A percentile compares a stretch with the other conserved stretches of the same genome.
Conservation (phyloP, 23 red algal species). For the Gracilaria caudata region DNA sequence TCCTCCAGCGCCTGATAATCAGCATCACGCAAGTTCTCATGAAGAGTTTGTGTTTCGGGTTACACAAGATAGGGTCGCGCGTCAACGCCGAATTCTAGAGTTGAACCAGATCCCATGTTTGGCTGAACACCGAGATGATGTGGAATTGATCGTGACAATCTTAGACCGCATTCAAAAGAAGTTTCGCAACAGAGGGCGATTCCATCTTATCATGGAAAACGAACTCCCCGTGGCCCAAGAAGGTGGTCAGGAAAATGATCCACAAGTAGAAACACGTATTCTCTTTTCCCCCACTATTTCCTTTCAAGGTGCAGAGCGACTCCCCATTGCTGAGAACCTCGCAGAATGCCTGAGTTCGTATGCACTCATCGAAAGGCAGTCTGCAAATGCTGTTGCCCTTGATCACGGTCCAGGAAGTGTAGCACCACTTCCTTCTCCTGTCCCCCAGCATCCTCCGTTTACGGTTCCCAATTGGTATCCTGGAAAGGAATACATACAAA, state of each 20-base stretch:
- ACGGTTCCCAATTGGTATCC: constrained; percentile 24
- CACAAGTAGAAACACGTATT: constrained; percentile 23
- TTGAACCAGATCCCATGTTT: constrained; percentile 13
- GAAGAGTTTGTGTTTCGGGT: constrained; percentile 38
- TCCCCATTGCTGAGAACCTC: constrained; percentile 23
- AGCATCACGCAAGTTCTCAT: not conserved
- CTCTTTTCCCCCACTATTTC: constrained; percentile 47
- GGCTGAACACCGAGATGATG: not conserved
- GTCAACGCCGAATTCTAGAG: constrained; percentile 15
- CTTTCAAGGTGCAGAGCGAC: constrained; percentile 14
- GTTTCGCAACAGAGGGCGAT: constrained; percentile 10
- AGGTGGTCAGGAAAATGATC: not conserved
- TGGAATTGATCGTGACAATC: constrained; percentile 13
- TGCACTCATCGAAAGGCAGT: not conserved
- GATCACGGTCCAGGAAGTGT: constrained; percentile 8
- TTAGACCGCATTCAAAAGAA: constrained; percentile 26
- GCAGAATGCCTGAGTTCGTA: constrained; percentile 16
- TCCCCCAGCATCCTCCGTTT: constrained; percentile 10
- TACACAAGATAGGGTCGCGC: constrained; percentile 8
- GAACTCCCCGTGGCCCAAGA: not conserved
- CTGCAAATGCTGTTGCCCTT: not conserved
- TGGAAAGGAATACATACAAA: not conserved
- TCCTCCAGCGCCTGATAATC: not conserved
- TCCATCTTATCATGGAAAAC: constrained; percentile 47
- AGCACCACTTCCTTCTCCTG: not conserved